Evolutionary conservation across 805 yeast species (phyloP).

Genomic region (Komagataella kurtzmanii): DNA sequence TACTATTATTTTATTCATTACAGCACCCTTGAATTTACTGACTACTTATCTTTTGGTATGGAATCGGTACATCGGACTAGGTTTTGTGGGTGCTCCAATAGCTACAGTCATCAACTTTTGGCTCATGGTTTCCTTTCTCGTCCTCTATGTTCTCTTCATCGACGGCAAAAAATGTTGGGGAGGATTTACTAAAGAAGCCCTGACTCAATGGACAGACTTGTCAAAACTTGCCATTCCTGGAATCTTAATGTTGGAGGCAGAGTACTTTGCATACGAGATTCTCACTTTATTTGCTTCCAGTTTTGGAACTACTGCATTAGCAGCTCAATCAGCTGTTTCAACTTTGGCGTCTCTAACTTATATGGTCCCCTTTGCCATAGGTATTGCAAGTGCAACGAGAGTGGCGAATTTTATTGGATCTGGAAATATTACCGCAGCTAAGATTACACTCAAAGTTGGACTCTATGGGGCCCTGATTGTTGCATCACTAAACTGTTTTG

Average conservation of each 20-base stretch:
- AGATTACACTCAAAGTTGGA: slow-evolving; percentile 28
- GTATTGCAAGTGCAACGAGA: slow-evolving; percentile 42
- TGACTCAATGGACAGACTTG: slow-evolving; percentile 23
- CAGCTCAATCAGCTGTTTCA: slow-evolving; percentile 42
- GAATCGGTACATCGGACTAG: slow-evolving; percentile 33
- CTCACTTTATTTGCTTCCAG: slow-evolving; percentile 38
- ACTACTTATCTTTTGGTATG: slow-evolving; percentile 58
- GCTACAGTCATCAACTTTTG: slow-evolving; percentile 62
- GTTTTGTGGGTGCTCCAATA: slow-evolving; percentile 66
- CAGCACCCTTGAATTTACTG: slow-evolving; percentile 61
- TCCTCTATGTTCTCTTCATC: slow-evolving; percentile 38
- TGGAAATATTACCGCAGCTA: slow-evolving; percentile 19
- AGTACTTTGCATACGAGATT: slow-evolving; percentile 44
- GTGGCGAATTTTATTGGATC: slow-evolving; percentile 42
- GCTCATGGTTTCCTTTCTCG: slow-evolving; percentile 45
- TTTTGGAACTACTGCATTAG: slow-evolving; percentile 38
- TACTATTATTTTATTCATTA: slow-evolving; percentile 48
- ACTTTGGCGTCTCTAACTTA: slow-evolving; percentile 36
- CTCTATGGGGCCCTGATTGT: slow-evolving; percentile 19
- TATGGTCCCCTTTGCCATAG: slow-evolving; percentile 44
- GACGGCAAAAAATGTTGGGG: slow-evolving; percentile 66
- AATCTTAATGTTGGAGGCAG: slow-evolving; percentile 39
- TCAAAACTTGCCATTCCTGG: slow-evolving; percentile 38
- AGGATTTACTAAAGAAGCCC: slow-evolving; percentile 29
- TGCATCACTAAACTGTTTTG: slow-evolving; percentile 25